Evolutionary conservation across 2,329 filamentous ascomycete species (phyloP), one percentile per base, ranked within the genome.

Genomic region (Penicillium sp.): DNA sequence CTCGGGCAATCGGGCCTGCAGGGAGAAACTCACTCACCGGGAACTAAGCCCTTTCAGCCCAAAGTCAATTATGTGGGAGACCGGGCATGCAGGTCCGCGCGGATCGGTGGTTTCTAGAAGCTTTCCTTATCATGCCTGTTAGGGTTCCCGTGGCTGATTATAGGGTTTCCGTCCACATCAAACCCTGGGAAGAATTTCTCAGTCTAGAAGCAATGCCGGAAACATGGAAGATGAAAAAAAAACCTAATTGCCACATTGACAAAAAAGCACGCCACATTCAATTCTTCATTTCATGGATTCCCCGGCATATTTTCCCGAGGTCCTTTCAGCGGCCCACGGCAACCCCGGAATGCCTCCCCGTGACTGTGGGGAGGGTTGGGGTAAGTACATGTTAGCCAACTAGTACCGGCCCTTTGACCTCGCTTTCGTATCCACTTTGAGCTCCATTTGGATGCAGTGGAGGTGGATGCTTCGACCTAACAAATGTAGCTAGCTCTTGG

Each of bases 101-200:
- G 48, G 53, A 56, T 56, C 59, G 39, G 46, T 50, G n/a, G 39
- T 37, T 55, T 61, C 59, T 56, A 35, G 56, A 61, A 55, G 53
- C 29, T 42, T 55, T 55, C 27, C 39, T 39, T 51, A 25, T 21
- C 39, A 14, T 19, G 3, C 27, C 27, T 10, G 35, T 3, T 19
- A 16, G 31, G 31, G 13, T 6, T 31, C 29, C 31, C 13, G 5
- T 33, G 13, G 31, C 31, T 14, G 31, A 14, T 33, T 33, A 14
- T 33, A 33, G 13, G 4, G 11, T 31, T 31, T 31, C 29, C 11
- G 29, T 31, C 29, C 29, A 13, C 11, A 14, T 31, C 4, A 31
- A 31, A 13, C 29, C 31, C n/a, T 37, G 35, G 7, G 14, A 37
- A 11, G 5, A 35, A 35, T 13, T 10, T 29, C 29, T 37, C n/a